Percentiles rank a stretch among this genome's conserved stretches.
These are phyloP conservation scores for Kazachstania taianensis DNA, from an alignment of 805 yeast genomes.

Conservation along the genomic window DNA sequence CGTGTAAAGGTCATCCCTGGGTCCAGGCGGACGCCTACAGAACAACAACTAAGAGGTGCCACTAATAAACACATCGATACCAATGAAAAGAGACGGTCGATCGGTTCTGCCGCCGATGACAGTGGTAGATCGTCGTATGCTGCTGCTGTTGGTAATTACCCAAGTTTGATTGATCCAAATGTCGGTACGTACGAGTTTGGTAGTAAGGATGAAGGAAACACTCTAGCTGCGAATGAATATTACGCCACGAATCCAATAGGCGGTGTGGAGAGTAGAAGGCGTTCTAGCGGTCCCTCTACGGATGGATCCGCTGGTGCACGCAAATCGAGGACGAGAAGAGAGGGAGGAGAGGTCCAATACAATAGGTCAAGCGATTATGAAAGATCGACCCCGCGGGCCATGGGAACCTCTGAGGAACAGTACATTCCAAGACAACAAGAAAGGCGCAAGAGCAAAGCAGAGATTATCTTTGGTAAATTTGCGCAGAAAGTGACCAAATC, in stretches of 20 bases:
- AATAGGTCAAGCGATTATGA: too few relatives aligned
- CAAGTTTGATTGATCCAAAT: conserved; percentile 23
- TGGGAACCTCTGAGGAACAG: too few relatives aligned
- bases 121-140: conserved; percentile 11
- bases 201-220: too few relatives aligned
- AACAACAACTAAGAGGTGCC: conserved; percentile 4
- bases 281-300: too few relatives aligned
- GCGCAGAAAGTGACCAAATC: background rate
- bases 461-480: background rate
- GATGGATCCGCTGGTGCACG: too few relatives aligned
- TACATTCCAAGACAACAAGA: background rate
- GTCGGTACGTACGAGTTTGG: conserved; percentile 22
- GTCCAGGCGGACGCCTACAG: conserved; percentile 7
- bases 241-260: background rate
- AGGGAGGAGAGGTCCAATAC: too few relatives aligned
- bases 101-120: conserved; percentile 4
- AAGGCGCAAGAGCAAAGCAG: too few relatives aligned
- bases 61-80: background rate
- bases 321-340: too few relatives aligned
- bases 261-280: too few relatives aligned
- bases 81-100: conserved; percentile 1
- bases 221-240: background rate
- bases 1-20: conserved; percentile 2
- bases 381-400: too few relatives aligned
- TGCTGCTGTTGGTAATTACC: conserved; percentile 15